Base-by-base conservation (phyloP, 768 basidiomycete species). In the Multifurca ochricompacta region DNA sequence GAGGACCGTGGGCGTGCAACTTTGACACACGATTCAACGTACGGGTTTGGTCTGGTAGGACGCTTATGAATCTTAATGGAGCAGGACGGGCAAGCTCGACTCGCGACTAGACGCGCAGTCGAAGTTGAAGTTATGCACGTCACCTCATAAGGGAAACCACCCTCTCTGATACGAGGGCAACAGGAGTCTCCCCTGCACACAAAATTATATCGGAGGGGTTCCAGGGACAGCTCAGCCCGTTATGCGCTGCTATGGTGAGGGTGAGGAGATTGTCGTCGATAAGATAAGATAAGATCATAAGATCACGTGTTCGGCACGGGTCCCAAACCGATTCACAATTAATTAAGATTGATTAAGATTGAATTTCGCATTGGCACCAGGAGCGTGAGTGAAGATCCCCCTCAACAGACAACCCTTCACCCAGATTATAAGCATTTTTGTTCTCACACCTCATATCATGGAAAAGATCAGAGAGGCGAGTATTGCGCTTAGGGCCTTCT, bases 401-500 rank as follows among this genome's bases (percentile, higher is more conserved):
- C n/a, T n/a, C n/a, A n/a, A n/a, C n/a, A n/a, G 6, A 41, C 46
- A 56, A 46, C 49, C 50, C 44, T 46, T n/a, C 37, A 23, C 43
- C 44, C 37, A 48, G 27, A 6, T 8, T 18, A 16, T 28, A 18
- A 7, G 27, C 18, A n/a, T 8, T 36, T 39, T 23, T 18, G 18
- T 16, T 25, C 28, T n/a, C 28, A 21, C 49, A 23, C 4, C 32
- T 1, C 18, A 34, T 13, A 32, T 13, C 53, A 57, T 57, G 56
- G 56, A 57, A 23, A 57, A 36, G 32, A 52, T 57, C 21, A 57
- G 16, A 13, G 56, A 52, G 45, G 56, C 31, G 23, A 52, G 50
- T 45, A 30, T 9, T 25, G 3, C 31, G 19, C 32, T 14, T 10
- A 18, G 6, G 6, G 28, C 27, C n/a, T 28, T 19, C 30, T 21